Evolutionary conservation across 768 basidiomycete genomes (phyloP), one percentile per base, ranked within the genome.

Genomic region (Macrolepiota dolichaula): DNA sequence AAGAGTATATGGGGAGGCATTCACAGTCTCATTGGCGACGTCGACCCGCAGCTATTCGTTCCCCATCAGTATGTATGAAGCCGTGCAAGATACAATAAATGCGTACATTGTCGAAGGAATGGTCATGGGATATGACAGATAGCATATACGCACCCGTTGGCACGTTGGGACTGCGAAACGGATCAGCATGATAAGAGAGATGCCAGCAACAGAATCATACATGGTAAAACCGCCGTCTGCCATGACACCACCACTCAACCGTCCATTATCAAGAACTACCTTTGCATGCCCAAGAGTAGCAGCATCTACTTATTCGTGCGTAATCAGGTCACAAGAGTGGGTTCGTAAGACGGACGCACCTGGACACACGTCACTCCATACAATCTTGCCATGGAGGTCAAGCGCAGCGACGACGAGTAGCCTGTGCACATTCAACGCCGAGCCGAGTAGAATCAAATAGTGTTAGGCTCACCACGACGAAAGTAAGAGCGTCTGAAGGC

Each of bases 291-390:
- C 86, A 7, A 92, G 77, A 32, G 62, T 61, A 54, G 72, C 68
- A 59, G 70, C 76, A 77, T 69, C 69, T 69, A 38, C 55, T 51
- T 13, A 55, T 24, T 24, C 35, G 17, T 17, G 44, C 38, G 40
- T 37, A 11, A 55, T 35, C 17, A 49, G 50, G 17, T 3, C 15
- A 51, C 50, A 36, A 55, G 46, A 53, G 11, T 15, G 13, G 37
- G 25, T 15, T 54, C 9, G 17, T 24, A 32, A 29, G 42, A n/a
- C 11, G 13, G 44, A n/a, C 74, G 57, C 56, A 91, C 91, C 76
- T 46, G 79, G 76, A 75, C 89, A 91, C 7, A 85, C 63, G n/a
- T 84, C 82, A 71, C 88, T 92, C 88, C 88, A 91, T 50, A 81
- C 76, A 11, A 93, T 73, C 52, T 77, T 79, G 64, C 91, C 91